Evolutionary conservation across 2,329 filamentous ascomycete species (phyloP), one percentile per base, ranked within the genome.

Genomic region (Cladobotryum protrusum): DNA sequence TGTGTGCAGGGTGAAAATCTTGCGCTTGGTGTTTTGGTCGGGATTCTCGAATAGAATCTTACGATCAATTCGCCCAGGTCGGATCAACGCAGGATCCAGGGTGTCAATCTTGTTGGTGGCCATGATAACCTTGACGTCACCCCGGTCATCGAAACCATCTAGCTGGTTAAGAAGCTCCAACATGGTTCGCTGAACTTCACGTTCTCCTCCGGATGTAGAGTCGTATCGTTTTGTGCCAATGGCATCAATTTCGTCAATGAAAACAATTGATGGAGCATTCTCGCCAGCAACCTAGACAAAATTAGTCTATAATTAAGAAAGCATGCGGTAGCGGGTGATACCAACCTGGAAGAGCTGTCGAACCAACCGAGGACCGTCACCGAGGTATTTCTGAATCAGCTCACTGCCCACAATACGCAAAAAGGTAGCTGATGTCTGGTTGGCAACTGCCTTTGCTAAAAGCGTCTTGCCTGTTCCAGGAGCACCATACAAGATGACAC

Each of bases 91-190:
- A 49, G 93, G 93, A 65, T 99, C 95, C 24, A 99, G 79, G 4
- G 89, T 95, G 60, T 99, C 95, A 59, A 99, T 99, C 82, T 99
- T 99, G 83, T 99, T 99, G 59, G 93, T 99, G 12, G 93, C 95
- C 91, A 99, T 97, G 69, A 99, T 92, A 54, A 99, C 93, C 77
- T 99, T 99, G 71, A 99, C 92, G 66, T 99, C 93, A 60, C 93
- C 95, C 54, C 93, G 88, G 70, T 99, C 95, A 66, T 99, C 93
- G 72, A 99, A 99, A 62, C 93, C 93, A 67, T 99, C 93, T 8
- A 99, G 84, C 74, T 99, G 93, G 72, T 99, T 99, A 39, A 99
- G 84, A 48, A 99, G 81, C 66, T 99, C 93, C 70, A 99, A 75
- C 93, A 99, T 99, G 44, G 93, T 99, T 68, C 93, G 85, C 74